Percentiles rank a stretch among this genome's conserved stretches.
These are phyloP conservation scores for Blastobotrys niveus DNA, from an alignment of 1,139 yeast species.

Conservation along the genomic window DNA sequence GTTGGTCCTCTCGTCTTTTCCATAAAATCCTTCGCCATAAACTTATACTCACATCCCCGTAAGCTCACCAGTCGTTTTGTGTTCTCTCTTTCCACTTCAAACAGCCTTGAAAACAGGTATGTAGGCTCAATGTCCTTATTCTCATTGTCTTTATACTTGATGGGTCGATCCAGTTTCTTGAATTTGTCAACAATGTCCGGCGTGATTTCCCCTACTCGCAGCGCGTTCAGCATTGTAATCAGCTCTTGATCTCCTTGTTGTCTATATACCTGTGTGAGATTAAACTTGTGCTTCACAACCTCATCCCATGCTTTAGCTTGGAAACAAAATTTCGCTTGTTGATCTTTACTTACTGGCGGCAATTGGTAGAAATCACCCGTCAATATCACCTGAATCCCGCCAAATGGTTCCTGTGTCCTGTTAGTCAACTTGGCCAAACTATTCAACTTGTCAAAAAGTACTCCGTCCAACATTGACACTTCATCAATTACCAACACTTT, in stretches of 20 bases:
- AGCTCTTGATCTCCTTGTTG: slow-evolving; percentile 83
- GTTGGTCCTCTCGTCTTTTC: neutral
- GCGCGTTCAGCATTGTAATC: slow-evolving; percentile 66
- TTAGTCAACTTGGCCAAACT: slow-evolving; percentile 61
- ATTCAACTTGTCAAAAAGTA: slow-evolving; percentile 58
- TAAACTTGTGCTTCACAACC: slow-evolving; percentile 45
- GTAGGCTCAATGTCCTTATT: slow-evolving; percentile 76
- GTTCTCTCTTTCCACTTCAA: slow-evolving; percentile 71
- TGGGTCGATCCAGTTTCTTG: slow-evolving; percentile 27
- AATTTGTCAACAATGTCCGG: slow-evolving; percentile 44
- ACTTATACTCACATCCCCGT: slow-evolving; percentile 37
- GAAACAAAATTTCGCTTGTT: slow-evolving; percentile 56
- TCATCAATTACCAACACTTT: slow-evolving; percentile 72
- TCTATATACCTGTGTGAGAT: slow-evolving; percentile 75
- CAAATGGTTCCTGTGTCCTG: slow-evolving; percentile 52
- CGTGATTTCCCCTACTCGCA: slow-evolving; percentile 61
- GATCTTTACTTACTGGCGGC: slow-evolving; percentile 57
- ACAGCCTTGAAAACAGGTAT: slow-evolving; percentile 67
- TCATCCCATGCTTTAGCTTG: slow-evolving; percentile 70
- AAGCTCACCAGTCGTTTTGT: slow-evolving; percentile 45
- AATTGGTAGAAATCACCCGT: slow-evolving; percentile 85
- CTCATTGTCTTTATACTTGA: slow-evolving; percentile 43
- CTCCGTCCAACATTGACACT: slow-evolving; percentile 75
- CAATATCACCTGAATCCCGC: slow-evolving; percentile 72
- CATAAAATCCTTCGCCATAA: slow-evolving; percentile 20